Evolutionary conservation across 2,329 filamentous ascomycete species (phyloP).

Genomic region (Fusarium pseudonygamai): DNA sequence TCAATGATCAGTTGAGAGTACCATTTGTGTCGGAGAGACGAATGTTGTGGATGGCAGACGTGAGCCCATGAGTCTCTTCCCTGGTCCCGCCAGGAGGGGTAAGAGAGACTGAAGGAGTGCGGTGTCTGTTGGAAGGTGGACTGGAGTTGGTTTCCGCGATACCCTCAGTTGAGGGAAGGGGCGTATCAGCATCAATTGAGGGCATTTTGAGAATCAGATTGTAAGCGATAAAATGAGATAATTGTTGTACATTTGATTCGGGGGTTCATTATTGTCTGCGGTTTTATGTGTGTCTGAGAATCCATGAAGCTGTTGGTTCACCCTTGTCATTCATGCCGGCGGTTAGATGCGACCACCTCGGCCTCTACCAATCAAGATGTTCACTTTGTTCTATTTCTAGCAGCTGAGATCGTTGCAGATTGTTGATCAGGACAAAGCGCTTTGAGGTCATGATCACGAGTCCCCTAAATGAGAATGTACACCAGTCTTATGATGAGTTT

Average conservation of each 20-base stretch:
- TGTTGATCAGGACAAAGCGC: background rate
- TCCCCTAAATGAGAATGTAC: background rate
- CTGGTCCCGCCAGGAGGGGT: background rate
- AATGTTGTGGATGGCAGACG: slow-evolving; percentile 1
- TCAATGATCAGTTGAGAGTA: background rate
- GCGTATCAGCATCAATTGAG: background rate
- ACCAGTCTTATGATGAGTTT: too few species aligned
- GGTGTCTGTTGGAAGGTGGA: background rate
- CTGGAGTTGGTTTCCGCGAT: background rate
- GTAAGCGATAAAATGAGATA: background rate
- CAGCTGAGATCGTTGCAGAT: background rate
- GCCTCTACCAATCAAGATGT: background rate
- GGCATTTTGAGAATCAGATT: background rate
- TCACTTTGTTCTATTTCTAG: background rate
- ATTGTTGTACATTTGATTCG: background rate
- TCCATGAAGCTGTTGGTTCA: background rate
- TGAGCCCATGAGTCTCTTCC: background rate
- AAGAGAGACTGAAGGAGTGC: slow-evolving; percentile 28
- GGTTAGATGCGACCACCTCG: background rate
- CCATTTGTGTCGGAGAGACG: slow-evolving; percentile 12
- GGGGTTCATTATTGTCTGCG: background rate
- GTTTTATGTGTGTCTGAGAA: background rate
- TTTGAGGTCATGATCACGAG: background rate
- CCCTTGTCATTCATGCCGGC: background rate
- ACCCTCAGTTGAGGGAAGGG: slow-evolving; percentile 2